phyloP scores from a whole-genome alignment of 176 grass and related monocot genomes.

The Zizania latifolia region DNA sequence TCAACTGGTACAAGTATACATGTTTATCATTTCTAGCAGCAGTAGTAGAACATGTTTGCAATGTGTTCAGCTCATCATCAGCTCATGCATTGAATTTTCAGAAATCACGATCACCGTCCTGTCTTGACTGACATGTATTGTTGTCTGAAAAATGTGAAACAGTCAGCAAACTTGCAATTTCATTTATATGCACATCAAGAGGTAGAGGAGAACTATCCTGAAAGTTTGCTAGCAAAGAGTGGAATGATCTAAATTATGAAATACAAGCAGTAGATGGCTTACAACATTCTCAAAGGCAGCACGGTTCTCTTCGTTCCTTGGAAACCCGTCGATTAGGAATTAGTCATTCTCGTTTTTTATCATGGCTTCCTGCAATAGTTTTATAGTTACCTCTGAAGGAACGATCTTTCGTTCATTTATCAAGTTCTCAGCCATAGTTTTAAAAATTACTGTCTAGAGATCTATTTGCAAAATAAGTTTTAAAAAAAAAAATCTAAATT shows the following conservation, averaged over 20 bases:
- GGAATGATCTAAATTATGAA: not conserved
- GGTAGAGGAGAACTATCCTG: not conserved
- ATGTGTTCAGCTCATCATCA: no score
- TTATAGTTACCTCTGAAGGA: conserved; percentile 86
- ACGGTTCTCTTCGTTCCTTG: conserved; percentile 93
- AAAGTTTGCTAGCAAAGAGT: not conserved
- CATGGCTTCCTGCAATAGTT: conserved; percentile 76
- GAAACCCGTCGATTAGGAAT: conserved; percentile 89
- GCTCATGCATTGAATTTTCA: no score
- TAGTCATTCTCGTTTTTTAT: conserved; percentile 65
- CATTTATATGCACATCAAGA: not conserved
- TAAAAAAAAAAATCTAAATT: no score
- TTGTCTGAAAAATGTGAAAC: conserved; percentile 48
- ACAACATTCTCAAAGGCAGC: conserved; percentile 78
- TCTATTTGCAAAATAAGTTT: no score
- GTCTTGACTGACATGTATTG: no score
- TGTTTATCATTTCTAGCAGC: no score
- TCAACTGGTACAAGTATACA: no score
- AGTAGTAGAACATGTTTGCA: no score
- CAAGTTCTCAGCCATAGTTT: conserved; percentile 93
- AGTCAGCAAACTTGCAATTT: conserved; percentile 9
- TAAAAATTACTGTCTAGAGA: no score
- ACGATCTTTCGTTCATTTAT: conserved; percentile 96
- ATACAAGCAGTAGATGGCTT: conserved; percentile 18
- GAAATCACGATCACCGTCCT: no score